Evolutionary conservation across 176 grass and related monocot genomes (phyloP).

Genomic region (Oryza glumipatula): DNA sequence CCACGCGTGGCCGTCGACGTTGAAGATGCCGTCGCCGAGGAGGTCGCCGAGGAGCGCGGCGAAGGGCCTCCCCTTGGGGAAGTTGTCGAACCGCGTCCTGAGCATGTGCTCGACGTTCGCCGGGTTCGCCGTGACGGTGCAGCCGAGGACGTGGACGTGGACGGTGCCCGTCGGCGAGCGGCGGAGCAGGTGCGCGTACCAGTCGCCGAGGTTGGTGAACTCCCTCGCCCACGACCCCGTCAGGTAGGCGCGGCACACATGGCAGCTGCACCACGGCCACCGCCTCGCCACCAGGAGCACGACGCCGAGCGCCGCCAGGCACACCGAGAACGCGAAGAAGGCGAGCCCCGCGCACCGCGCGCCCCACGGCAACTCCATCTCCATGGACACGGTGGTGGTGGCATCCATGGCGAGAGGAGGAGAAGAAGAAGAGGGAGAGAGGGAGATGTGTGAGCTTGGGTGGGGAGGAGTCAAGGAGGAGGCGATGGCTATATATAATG

Average conservation of each 20-base stretch:
- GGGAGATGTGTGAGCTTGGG: not conserved
- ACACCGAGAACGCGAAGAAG: constrained; percentile 31
- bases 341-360: constrained; percentile 13
- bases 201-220: constrained; percentile 76
- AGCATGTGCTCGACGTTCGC: constrained; percentile 84
- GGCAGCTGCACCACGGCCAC: constrained; percentile 63
- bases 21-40: constrained; percentile 88
- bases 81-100: constrained; percentile 72
- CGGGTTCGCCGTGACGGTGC: constrained; percentile 67
- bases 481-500: constrained; percentile 26
- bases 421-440: not conserved
- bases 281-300: constrained; percentile 31
- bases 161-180: constrained; percentile 60
- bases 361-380: not conserved
- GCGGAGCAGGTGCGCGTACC: constrained; percentile 68
- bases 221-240: constrained; percentile 62
- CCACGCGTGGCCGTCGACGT: constrained; percentile 72
- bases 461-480: not conserved
- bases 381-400: not conserved
- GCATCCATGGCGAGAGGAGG: constrained; percentile 1
- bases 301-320: constrained; percentile 36
- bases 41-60: constrained; percentile 65
- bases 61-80: constrained; percentile 73
- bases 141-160: constrained; percentile 64
- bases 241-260: constrained; percentile 59